Evolutionary conservation across 192 early-diverging fungal species (phyloP), one percentile per base, ranked within the genome.

Genomic region (Coemansia sp.): DNA sequence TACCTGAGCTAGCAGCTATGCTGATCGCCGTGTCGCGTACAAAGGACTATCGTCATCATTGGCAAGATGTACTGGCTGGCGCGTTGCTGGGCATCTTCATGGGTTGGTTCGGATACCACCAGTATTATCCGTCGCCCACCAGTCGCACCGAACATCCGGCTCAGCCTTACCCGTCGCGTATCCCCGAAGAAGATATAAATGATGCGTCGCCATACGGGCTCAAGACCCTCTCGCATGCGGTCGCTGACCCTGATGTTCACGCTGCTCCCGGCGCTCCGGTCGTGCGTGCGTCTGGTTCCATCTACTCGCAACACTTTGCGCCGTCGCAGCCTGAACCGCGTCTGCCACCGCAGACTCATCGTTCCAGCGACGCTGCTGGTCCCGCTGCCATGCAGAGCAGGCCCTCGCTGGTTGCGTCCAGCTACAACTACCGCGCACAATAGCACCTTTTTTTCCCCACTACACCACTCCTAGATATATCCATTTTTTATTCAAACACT

Each of bases 1-100:
- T 85, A n/a, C 91, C 91, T 7, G 45, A 84, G 42, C 67, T 90
- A 42, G 69, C 69, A 0, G 91, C 90, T 10, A 56, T 81, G 33
- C 62, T 88, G 29, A 83, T 93, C 33, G 86, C 84, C 14, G 84
- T 87, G 18, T 87, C 90, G 60, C 85, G 92, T 36, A 86, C 86
- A 0, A 77, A 74, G 50, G 90, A 93, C 70, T 93, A 93, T 64
- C 85, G 91, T 60, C 92, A 93, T 65, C 91, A 91, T 52, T 90
- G 89, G 89, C 86, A 87, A 57, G 92, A 93, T 69, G 91, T 93
- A 20, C 63, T 85, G 33, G 72, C 84, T 11, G 92, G 89, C 56
- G 83, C 76, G 3, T 38, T 82, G 0, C 63, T 92, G 3, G 90
- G 90, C 20, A 73, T 83, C 1, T 60, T 82, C 18, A 87, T 85